A percentile compares a stretch with the other conserved stretches of the same genome.
Evolutionary conservation across 768 basidiomycete species (phyloP).

Genomic region (Leccinum uliginosum): DNA sequence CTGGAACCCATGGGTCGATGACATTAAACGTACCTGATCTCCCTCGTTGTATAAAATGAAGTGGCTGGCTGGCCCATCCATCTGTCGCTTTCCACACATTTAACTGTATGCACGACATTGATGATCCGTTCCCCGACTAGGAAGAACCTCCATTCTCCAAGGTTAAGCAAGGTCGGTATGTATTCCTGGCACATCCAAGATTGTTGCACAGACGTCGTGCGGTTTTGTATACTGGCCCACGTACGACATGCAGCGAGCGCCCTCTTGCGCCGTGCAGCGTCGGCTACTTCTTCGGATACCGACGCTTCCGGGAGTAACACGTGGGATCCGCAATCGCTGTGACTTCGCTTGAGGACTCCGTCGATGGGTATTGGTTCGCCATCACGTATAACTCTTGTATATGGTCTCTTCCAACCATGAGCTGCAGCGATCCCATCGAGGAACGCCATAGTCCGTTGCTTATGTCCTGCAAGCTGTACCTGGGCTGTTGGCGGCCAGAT

Average conservation of each 20-base stretch:
- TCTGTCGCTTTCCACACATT: too few species aligned
- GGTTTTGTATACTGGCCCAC: not conserved
- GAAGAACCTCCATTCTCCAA: conserved; percentile 1
- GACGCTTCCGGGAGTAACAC: not conserved
- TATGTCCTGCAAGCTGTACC: not conserved
- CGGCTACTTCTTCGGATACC: too few species aligned
- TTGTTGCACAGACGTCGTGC: not conserved
- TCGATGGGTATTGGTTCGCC: not conserved
- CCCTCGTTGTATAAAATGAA: too few species aligned
- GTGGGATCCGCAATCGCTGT: not conserved
- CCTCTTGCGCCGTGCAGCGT: too few species aligned
- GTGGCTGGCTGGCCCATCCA: too few species aligned
- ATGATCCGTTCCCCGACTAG: not conserved
- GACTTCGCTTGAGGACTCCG: not conserved
- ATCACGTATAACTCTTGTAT: not conserved
- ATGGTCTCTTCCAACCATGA: too few species aligned
- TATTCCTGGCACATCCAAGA: conserved; percentile 8
- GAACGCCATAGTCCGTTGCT: not conserved
- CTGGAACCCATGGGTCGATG: too few species aligned
- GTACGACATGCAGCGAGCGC: too few species aligned
- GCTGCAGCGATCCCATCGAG: not conserved
- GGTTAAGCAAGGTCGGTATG: not conserved
- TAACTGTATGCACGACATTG: not conserved
- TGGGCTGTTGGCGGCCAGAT: conserved; percentile 1
- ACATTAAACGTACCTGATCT: too few species aligned